These are phyloP conservation scores for Colletotrichum sp. DNA, from an alignment of 2,329 filamentous ascomycete genomes.

Conservation along the genomic window DNA sequence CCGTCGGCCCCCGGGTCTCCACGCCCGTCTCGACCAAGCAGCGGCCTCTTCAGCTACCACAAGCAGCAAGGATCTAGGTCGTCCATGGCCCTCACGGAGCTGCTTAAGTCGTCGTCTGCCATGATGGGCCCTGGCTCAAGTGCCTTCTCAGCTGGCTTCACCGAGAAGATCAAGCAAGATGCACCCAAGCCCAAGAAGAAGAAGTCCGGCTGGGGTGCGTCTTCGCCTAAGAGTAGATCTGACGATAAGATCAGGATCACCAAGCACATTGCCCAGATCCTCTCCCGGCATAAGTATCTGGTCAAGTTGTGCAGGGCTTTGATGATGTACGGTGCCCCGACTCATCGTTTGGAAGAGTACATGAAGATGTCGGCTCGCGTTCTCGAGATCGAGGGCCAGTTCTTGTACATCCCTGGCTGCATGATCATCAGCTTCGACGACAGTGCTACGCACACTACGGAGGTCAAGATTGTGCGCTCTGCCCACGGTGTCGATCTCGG, in stretches of 20 bases:
- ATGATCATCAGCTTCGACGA: constrained; percentile 96
- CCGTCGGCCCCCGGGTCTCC: constrained; percentile 28
- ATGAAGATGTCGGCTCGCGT: constrained; percentile 90
- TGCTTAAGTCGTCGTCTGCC: constrained; percentile 60
- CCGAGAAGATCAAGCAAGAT: constrained; percentile 47
- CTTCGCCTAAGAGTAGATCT: constrained; percentile 5
- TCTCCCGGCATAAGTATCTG: constrained; percentile 82
- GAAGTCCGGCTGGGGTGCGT: constrained; percentile 16
- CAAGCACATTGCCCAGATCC: constrained; percentile 68
- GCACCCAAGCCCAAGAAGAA: constrained; percentile 39
- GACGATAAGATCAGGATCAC: constrained; percentile 50
- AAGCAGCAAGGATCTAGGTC: constrained; percentile 47
- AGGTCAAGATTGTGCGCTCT: constrained; percentile 76
- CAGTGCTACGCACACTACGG: constrained; percentile 73
- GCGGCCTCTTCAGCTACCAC: constrained; percentile 45
- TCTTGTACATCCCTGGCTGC: constrained; percentile 87
- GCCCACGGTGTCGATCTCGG: constrained; percentile 75
- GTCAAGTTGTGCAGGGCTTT: constrained; percentile 83
- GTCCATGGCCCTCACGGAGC: constrained; percentile 51
- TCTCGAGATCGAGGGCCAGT: constrained; percentile 87
- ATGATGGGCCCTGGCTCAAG: constrained; percentile 53
- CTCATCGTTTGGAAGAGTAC: constrained; percentile 90
- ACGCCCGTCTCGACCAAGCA: constrained; percentile 37
- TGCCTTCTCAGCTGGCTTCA: constrained; percentile 47
- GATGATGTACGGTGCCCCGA: constrained; percentile 91